Evolutionary conservation across 352 stramenopile species (phyloP), one percentile per base, ranked within the genome.

Genomic region (Blastocystis sp.): DNA sequence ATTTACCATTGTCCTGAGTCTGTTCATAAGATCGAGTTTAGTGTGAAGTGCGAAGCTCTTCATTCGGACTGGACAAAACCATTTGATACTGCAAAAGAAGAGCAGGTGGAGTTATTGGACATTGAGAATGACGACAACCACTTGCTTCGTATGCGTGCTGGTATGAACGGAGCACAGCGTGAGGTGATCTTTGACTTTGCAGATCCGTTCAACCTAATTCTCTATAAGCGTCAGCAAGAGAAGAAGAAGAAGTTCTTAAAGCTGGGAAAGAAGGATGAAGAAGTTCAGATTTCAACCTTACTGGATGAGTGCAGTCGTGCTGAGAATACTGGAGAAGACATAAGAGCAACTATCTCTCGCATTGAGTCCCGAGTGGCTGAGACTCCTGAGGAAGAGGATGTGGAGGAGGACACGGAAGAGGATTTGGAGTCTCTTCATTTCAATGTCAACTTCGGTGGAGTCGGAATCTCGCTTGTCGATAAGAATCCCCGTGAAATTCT

Each of bases 161-260:
- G 47, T 5, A 85, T 85, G 73, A 66, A 85, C 39, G 45, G 24
- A 18, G 18, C 73, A 13, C 73, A 85, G 50, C 73, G 73, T 45
- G 73, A 85, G 16, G 73, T 85, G 47, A 55, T 85, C n/a, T 85
- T 85, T 34, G 73, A 85, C 30, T 85, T 69, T 65, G 73, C 73
- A 24, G 73, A 85, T 45, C 43, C 73, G 20, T 85, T 85, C 26
- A 85, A 85, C 73, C 39, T 53, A 43, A 53, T 85, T n/a, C 73
- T 85, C n/a, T 85, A 53, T 55, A 39, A 66, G 24, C 13, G 54
- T 26, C 11, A 62, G 53, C 47, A 68, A 50, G 47, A 85, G 73
- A 85, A 85, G 73, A 66, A 85, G 50, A 45, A 34, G 63, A 69
- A 37, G 45, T 62, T 85, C 43, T 65, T 85, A 55, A 66, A 62